Evolutionary conservation across 371 early-diverging fungal genomes (phyloP).

Genomic region (Haplosporangium sp.): DNA sequence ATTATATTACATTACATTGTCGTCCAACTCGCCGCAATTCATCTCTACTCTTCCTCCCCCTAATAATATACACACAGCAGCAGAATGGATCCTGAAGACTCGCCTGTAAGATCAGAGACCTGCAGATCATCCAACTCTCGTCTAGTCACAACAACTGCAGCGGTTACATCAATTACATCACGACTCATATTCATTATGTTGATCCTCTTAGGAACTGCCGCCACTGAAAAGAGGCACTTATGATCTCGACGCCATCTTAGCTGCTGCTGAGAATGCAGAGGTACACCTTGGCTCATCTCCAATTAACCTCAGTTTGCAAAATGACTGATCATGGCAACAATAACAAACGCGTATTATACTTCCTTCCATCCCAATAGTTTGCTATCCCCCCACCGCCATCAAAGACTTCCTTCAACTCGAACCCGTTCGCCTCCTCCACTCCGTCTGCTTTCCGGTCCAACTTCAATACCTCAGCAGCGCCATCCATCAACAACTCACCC

Average conservation of each 20-base stretch:
- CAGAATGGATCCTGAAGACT: constrained; percentile 48
- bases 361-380: constrained; percentile 20
- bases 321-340: too few species aligned
- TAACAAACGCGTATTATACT: neutral
- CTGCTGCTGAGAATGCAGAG: constrained; percentile 47
- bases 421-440: constrained; percentile 40
- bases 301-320: neutral
- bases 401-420: constrained; percentile 43
- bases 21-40: neutral
- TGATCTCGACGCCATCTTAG: constrained; percentile 52
- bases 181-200: neutral
- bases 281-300: constrained; percentile 5
- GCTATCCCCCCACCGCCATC: constrained; percentile 40
- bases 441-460: constrained; percentile 31
- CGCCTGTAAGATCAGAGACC: constrained; percentile 29
- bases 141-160: neutral
- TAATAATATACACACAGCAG: neutral
- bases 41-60: neutral
- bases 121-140: neutral
- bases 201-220: constrained; percentile 36
- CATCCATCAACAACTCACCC: constrained; percentile 31
- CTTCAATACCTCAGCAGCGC: constrained; percentile 21
- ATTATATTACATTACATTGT: too few species aligned
- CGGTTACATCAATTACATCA: too few species aligned
- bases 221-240: constrained; percentile 49